These are phyloP conservation scores for Rutstroemia sp. DNA, from an alignment of 2,329 filamentous ascomycete genomes.

Conservation along the genomic window DNA sequence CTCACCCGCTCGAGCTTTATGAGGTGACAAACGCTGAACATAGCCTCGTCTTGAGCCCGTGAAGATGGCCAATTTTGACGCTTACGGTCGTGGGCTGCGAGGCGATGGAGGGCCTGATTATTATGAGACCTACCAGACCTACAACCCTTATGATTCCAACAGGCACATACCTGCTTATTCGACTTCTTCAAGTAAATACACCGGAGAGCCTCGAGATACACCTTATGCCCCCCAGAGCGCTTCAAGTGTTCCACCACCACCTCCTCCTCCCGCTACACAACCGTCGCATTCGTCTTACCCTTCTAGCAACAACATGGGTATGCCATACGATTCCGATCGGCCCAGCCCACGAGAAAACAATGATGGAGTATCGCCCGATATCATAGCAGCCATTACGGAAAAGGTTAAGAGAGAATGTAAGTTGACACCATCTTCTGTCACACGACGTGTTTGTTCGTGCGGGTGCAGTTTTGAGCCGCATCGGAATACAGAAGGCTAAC, in stretches of 20 bases:
- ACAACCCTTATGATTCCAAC: slow-evolving; percentile 14
- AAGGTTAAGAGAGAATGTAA: slow-evolving; percentile 47
- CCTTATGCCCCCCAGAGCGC: slow-evolving; percentile 13
- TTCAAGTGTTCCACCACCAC: slow-evolving; percentile 17
- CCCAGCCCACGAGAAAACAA: slow-evolving; percentile 9
- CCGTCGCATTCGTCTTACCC: slow-evolving; percentile 10
- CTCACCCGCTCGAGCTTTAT: slow-evolving; percentile 4
- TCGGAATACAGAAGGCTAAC: slow-evolving; percentile 6
- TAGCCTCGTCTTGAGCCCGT: slow-evolving; percentile 16
- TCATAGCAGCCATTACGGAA: slow-evolving; percentile 54
- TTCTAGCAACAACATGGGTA: slow-evolving; percentile 18
- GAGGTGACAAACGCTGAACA: slow-evolving; percentile 15
- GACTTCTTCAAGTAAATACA: slow-evolving; percentile 12
- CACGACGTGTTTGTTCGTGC: slow-evolving; percentile 9
- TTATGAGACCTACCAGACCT: slow-evolving; percentile 8
- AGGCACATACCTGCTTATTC: slow-evolving; percentile 16
- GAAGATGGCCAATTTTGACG: slow-evolving; percentile 22
- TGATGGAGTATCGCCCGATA: slow-evolving; percentile 47
- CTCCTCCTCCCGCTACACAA: slow-evolving; percentile 18
- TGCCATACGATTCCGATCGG: slow-evolving; percentile 15
- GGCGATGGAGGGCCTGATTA: slow-evolving; percentile 10
- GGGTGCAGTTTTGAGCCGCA: slow-evolving; percentile 13
- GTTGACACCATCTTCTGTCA: slow-evolving; percentile 31
- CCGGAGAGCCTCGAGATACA: slow-evolving; percentile 21
- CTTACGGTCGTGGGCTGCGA: slow-evolving; percentile 19